Evolutionary conservation across 2,329 filamentous ascomycete genomes (phyloP).

Genomic region (Aspergillus quadrilineatus): DNA sequence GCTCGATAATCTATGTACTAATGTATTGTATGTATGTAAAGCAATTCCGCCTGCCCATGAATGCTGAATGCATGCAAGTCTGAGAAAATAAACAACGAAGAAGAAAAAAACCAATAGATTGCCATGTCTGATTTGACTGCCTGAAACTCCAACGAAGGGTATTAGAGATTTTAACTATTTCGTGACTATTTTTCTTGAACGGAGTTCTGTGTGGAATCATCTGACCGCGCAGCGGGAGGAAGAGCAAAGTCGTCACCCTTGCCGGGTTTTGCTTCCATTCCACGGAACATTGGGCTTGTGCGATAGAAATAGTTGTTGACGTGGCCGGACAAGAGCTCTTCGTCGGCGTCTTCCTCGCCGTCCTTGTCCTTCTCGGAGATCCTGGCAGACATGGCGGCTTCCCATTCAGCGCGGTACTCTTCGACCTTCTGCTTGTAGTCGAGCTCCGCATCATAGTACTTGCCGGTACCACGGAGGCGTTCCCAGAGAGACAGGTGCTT

Average conservation of each 20-base stretch:
- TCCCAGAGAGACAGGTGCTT: constrained; percentile 88
- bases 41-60: constrained; percentile 1
- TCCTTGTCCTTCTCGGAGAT: constrained; percentile 48
- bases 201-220: constrained; percentile 22
- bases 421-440: constrained; percentile 83
- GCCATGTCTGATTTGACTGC: background rate
- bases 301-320: constrained; percentile 55
- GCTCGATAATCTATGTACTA: constrained; percentile 10
- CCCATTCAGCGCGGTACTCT: constrained; percentile 69
- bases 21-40: constrained; percentile 11
- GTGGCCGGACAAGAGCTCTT: constrained; percentile 50
- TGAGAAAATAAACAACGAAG: constrained; percentile 4
- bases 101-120: constrained; percentile 7
- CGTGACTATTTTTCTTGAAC: constrained; percentile 22
- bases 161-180: background rate
- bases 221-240: constrained; percentile 35
- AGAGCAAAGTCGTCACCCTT: constrained; percentile 35
- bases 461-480: constrained; percentile 72
- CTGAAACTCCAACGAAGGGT: constrained; percentile 8
- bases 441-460: constrained; percentile 76
- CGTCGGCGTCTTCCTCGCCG: constrained; percentile 42
- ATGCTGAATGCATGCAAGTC: background rate
- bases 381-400: constrained; percentile 50
- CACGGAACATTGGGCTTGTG: constrained; percentile 47
- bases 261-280: constrained; percentile 32